These are phyloP conservation scores for Trametes cingulata DNA, from an alignment of 768 basidiomycete genomes.

Conservation along the genomic window DNA sequence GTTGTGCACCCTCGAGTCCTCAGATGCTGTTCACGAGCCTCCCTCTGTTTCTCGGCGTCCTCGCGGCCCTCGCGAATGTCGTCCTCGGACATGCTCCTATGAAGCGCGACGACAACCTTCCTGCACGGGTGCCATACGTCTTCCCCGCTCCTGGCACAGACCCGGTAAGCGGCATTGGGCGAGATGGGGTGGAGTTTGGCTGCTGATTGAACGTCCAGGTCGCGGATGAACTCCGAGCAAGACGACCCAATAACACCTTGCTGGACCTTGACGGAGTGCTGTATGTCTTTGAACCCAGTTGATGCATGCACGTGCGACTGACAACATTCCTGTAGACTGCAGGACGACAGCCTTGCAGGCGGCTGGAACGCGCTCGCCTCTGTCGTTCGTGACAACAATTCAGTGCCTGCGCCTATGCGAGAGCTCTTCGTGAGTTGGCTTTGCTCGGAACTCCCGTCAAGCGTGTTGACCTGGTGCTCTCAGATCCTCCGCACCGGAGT, in stretches of 20 bases:
- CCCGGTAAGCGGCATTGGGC: constrained; percentile 10
- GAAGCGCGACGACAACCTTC: constrained; percentile 38
- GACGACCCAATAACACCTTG: constrained; percentile 37
- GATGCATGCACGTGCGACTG: too few relatives aligned
- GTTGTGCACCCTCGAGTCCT: neutral
- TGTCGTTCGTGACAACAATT: constrained; percentile 30
- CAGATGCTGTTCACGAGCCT: neutral
- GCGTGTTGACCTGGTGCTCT: neutral
- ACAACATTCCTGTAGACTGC: constrained; percentile 5
- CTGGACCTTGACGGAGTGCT: constrained; percentile 42
- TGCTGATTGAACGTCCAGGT: constrained; percentile 27
- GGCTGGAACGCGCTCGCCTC: constrained; percentile 38
- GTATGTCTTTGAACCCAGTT: constrained; percentile 27
- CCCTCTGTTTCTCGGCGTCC: neutral
- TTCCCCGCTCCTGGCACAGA: constrained; percentile 37
- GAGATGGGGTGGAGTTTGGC: neutral
- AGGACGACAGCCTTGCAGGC: constrained; percentile 20
- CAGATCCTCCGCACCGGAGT: constrained; percentile 32
- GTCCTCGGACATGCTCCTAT: neutral
- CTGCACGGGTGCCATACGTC: constrained; percentile 46
- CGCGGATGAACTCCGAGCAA: constrained; percentile 39
- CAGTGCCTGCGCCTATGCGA: constrained; percentile 34
- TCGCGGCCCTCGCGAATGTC: neutral
- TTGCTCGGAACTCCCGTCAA: neutral
- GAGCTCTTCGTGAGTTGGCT: constrained; percentile 35